These are phyloP conservation scores for Chenopodium suecicum DNA, from an alignment of 148 eudicot genomes.

Conservation along the genomic window DNA sequence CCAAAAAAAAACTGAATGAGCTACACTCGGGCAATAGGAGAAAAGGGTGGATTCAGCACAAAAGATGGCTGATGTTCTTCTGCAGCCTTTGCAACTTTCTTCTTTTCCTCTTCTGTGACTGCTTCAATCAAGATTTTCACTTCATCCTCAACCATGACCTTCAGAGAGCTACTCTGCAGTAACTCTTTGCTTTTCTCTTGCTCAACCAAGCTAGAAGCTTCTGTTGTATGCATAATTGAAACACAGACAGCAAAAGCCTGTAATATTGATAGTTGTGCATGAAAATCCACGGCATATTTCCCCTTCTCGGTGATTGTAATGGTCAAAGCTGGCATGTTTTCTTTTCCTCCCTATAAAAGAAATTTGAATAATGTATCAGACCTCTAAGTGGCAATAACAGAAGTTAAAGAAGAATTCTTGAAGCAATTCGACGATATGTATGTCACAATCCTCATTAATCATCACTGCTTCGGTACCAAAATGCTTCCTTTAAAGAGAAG, in stretches of 20 bases:
- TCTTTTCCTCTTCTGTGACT: slow-evolving; percentile 56
- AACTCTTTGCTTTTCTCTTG: slow-evolving; percentile 48
- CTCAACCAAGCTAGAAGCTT: slow-evolving; percentile 46
- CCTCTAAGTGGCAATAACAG: background rate
- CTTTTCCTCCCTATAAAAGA: slow-evolving; percentile 63
- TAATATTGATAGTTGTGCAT: slow-evolving; percentile 67
- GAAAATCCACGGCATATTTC: slow-evolving; percentile 68
- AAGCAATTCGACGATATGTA: background rate
- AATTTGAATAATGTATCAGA: background rate
- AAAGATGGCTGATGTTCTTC: slow-evolving; percentile 52
- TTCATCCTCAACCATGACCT: slow-evolving; percentile 63
- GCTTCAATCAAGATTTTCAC: slow-evolving; percentile 58
- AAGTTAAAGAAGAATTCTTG: background rate
- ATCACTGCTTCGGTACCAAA: background rate
- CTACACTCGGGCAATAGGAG: slow-evolving; percentile 87
- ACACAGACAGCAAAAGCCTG: slow-evolving; percentile 88
- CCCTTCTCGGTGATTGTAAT: slow-evolving; percentile 52
- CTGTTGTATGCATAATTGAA: slow-evolving; percentile 67
- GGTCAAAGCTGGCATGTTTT: slow-evolving; percentile 49
- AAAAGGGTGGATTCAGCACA: slow-evolving; percentile 80
- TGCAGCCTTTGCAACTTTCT: slow-evolving; percentile 34
- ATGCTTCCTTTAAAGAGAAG: background rate
- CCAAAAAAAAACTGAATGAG: background rate
- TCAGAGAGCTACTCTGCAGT: slow-evolving; percentile 51
- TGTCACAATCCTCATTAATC: background rate